Base-by-base conservation (phyloP, 148 eudicot species). In the Fagopyrum homotropicum region DNA sequence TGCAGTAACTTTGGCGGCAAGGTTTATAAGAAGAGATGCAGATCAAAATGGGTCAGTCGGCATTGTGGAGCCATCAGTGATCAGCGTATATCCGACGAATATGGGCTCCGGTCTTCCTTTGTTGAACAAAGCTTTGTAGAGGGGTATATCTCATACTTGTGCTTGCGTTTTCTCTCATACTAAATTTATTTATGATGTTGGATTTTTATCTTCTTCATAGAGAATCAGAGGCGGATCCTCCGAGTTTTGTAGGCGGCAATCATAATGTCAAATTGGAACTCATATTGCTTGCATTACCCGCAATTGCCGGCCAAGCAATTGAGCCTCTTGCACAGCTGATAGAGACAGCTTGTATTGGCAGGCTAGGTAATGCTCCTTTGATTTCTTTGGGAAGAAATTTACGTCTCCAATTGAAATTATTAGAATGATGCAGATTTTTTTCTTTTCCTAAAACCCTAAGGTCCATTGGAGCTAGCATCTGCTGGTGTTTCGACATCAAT, bases 301-400 rank as follows among this genome's bases (percentile, higher is more conserved):
- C 97, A 49, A 73, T 92, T 74, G 96, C 89, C 70, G 93, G 98
- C 72, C 98, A 92, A 79, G 96, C 93, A 66, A 85, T 95, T 82
- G 98, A 95, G 60, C 98, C 98, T 15, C 48, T 95, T 61, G 87
- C 93, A 16, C 98, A 95, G 81, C 79, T 92, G 73, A 86, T 95
- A 96, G 98, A 95, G 91, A 92, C 98, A 47, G 93, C 92, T 81
- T 95, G 79, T 81, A 92, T 95, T 86, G 98, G 98, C 73, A 82
- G 93, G 79, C 71, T 95, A 82, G 98, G 97, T 94, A 79, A 84
- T 10, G 43, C 46, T 55, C 22, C 5, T n/a, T 59, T 59, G 9
- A 59, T 17, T 29, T 63, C 44, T 44, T 63, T 30, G 43, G 8
- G 19, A 56, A 50, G 11, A 8, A 54, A 56, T 8, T 22, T 22